phyloP scores from a whole-genome alignment of 2,329 filamentous ascomycete species.

The Fusarium secorum region DNA sequence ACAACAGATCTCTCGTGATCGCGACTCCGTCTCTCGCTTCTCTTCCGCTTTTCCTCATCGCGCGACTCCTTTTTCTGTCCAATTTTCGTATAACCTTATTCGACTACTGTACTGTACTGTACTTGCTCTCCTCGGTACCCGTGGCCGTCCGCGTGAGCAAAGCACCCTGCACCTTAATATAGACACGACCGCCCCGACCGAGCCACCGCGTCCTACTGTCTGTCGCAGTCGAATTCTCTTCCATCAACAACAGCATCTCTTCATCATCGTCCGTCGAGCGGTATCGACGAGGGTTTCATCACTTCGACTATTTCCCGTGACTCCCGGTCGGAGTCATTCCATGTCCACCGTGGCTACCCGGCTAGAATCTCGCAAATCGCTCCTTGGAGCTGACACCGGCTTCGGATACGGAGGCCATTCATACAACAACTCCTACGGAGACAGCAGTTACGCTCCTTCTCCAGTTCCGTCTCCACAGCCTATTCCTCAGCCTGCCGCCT shows the following conservation, averaged over 20 bases:
- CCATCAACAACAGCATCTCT: conserved; percentile 2
- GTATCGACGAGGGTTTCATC: conserved; percentile 21
- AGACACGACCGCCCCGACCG: conserved; percentile 25
- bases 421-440: conserved; percentile 46
- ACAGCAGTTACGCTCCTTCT: conserved; percentile 34
- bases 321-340: conserved; percentile 49
- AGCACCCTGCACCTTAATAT: conserved; percentile 3
- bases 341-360: conserved; percentile 51
- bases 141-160: conserved; percentile 21
- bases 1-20: conserved; percentile 13
- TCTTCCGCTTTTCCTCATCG: conserved; percentile 9
- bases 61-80: conserved; percentile 24
- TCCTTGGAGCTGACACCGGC: conserved; percentile 50
- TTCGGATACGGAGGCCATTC: conserved; percentile 48
- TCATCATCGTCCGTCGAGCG: conserved; percentile 15
- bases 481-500: conserved; percentile 30
- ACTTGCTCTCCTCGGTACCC: background rate
- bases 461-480: conserved; percentile 28
- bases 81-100: conserved; percentile 11
- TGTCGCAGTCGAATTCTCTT: conserved; percentile 3
- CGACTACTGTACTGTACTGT: background rate
- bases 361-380: conserved; percentile 52
- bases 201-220: conserved; percentile 17
- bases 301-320: conserved; percentile 33
- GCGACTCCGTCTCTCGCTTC: conserved; percentile 31